These are phyloP conservation scores for Sordariomycetes sp. DNA, from an alignment of 2,329 filamentous ascomycete genomes.

Conservation along the genomic window DNA sequence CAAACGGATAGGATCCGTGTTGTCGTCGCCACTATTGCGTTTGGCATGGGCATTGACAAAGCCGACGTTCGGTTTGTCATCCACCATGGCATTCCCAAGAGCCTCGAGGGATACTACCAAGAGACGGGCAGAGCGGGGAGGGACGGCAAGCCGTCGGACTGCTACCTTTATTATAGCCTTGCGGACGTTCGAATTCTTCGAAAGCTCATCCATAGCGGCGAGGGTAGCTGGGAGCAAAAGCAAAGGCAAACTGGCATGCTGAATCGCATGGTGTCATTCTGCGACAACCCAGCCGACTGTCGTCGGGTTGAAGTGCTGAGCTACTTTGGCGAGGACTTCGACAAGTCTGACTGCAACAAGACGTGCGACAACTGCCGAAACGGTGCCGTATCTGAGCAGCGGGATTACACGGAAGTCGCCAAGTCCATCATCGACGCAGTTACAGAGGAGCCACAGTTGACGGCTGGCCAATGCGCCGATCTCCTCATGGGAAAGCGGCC, in stretches of 20 bases:
- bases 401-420: constrained; percentile 71
- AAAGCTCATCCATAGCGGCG: constrained; percentile 73
- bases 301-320: constrained; percentile 76
- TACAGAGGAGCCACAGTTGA: constrained; percentile 53
- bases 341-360: constrained; percentile 56
- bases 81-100: constrained; percentile 87
- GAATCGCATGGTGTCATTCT: constrained; percentile 73
- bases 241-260: constrained; percentile 79
- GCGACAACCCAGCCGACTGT: constrained; percentile 81
- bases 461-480: constrained; percentile 73
- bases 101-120: constrained; percentile 94
- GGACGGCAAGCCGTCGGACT: constrained; percentile 78
- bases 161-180: constrained; percentile 83
- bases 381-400: constrained; percentile 55
- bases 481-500: constrained; percentile 57
- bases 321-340: constrained; percentile 90
- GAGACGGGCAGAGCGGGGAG: constrained; percentile 92
- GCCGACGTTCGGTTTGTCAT: constrained; percentile 93
- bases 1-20: constrained; percentile 71
- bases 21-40: constrained; percentile 95
- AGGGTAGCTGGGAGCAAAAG: constrained; percentile 69
- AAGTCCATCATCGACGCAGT: constrained; percentile 54
- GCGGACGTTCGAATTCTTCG: constrained; percentile 63
- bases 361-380: constrained; percentile 86
- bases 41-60: constrained; percentile 99